Evolutionary conservation across 2,329 filamentous ascomycete genomes (phyloP).

Genomic region (Aspergillus sp.): DNA sequence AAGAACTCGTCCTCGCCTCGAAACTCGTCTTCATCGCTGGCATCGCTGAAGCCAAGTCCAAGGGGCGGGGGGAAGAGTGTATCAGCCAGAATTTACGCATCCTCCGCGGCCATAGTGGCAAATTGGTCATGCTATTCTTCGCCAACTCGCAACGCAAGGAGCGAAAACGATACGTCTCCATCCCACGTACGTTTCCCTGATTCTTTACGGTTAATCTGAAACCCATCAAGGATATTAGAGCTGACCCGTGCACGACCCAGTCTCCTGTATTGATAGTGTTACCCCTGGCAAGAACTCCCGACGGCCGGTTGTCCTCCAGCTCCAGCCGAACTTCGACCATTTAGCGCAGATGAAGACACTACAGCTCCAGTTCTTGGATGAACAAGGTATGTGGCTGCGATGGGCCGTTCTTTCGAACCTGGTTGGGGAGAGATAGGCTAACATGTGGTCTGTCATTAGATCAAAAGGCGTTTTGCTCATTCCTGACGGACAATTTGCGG

Average conservation of each 20-base stretch:
- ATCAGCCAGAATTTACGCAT: conserved; percentile 51
- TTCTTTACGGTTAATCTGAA: not conserved
- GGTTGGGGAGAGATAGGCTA: not conserved
- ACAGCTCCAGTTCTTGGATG: conserved; percentile 45
- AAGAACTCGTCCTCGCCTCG: conserved; percentile 45
- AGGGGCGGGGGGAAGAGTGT: conserved; percentile 50
- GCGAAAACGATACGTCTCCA: conserved; percentile 46
- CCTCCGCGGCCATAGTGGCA: conserved; percentile 40
- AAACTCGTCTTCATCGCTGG: conserved; percentile 47
- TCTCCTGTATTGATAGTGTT: conserved; percentile 45
- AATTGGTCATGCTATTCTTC: conserved; percentile 44
- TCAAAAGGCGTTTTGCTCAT: conserved; percentile 36
- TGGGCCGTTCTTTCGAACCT: not conserved
- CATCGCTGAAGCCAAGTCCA: conserved; percentile 49
- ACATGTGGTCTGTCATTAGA: conserved; percentile 27
- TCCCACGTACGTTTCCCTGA: conserved; percentile 37
- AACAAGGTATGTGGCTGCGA: conserved; percentile 36
- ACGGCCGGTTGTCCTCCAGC: conserved; percentile 41
- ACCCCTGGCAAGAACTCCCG: conserved; percentile 46
- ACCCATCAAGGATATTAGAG: not conserved
- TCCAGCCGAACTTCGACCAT: conserved; percentile 47
- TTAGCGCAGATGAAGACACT: conserved; percentile 45
- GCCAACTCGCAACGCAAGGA: conserved; percentile 49
- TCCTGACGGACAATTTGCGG: conserved; percentile 28
- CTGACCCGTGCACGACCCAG: conserved; percentile 23